Evolutionary conservation across 148 eudicot genomes (phyloP), one percentile per base, ranked within the genome.

Genomic region (Spergularia bocconei): DNA sequence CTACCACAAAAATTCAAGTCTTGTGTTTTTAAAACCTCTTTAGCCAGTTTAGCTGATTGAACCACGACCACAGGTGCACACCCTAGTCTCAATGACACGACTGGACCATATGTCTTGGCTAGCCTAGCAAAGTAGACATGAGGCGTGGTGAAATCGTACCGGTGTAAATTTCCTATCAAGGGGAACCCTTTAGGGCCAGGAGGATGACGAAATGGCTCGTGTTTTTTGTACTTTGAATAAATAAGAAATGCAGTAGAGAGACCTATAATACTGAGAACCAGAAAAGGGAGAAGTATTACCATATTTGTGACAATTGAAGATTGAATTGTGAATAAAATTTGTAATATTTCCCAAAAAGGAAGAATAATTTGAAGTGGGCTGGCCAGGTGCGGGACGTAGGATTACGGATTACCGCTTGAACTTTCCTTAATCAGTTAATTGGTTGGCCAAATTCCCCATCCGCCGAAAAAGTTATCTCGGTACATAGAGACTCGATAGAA

Each of bases 21-120:
- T 15, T 78, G 85, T 36, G 85, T 82, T 71, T 82, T 59, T 33
- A 82, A 38, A 25, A 78, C 85, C 54, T 78, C 76, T 59, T 54
- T 66, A 0, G 82, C 85, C 17, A 75, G 6, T 38, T 29, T 62
- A 0, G 82, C 76, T 2, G 85, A 82, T 33, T 76, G 78, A 13
- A 82, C 69, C 52, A 82, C 82, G 11, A 82, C 51, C 13, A 73
- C 64, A 10, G 64, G 79, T 19, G 1, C 12, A 14, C 20, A 14
- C 7, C 85, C 85, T 3, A 79, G 44, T 38, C 51, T 60, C 51
- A 82, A 52, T 15, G 57, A 60, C 9, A 82, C 9, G 39, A 82
- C 51, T 5, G 85, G 82, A 7, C 85, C 82, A 15, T 82, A 75
- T 20, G 9, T 66, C 74, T 79, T 82, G 60, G 79, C 67, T 11